phyloP scores from a whole-genome alignment of 2,329 filamentous ascomycete species.

The Teratosphaeria pseudoeucalypti region DNA sequence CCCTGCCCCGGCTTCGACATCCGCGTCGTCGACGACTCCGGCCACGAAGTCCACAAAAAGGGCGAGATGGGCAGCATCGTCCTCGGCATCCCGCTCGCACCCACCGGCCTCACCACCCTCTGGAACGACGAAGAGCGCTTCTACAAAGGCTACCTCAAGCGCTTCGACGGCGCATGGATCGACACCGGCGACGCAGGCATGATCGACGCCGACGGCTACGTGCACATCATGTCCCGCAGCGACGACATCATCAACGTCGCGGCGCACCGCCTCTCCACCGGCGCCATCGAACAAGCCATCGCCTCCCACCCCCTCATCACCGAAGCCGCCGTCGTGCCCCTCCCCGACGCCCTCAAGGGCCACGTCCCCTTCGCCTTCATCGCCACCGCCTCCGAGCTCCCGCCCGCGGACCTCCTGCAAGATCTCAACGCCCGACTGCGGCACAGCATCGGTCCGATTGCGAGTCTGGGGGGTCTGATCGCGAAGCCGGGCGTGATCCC shows the following conservation, averaged over 20 bases:
- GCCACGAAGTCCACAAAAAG: conserved; percentile 51
- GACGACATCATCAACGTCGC: conserved; percentile 97
- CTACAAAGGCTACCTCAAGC: conserved; percentile 71
- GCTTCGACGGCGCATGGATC: conserved; percentile 73
- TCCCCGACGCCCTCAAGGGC: conserved; percentile 78
- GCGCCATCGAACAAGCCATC: conserved; percentile 83
- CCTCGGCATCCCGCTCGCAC: conserved; percentile 68
- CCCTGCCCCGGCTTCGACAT: conserved; percentile 89
- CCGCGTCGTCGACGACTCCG: conserved; percentile 69
- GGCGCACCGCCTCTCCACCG: conserved; percentile 80
- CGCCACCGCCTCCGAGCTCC: conserved; percentile 41
- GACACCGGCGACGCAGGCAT: conserved; percentile 88
- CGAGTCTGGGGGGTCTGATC: conserved; percentile 74
- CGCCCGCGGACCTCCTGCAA: conserved; percentile 38
- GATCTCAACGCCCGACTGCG: conserved; percentile 67
- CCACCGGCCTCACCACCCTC: conserved; percentile 74
- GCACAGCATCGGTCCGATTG: conserved; percentile 76
- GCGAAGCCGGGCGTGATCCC: conserved; percentile 81
- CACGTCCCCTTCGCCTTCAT: conserved; percentile 88
- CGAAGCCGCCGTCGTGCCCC: conserved; percentile 76
- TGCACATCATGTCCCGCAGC: conserved; percentile 52
- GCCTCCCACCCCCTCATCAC: conserved; percentile 67
- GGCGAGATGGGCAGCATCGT: conserved; percentile 86
- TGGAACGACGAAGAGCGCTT: conserved; percentile 82
- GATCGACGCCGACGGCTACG: conserved; percentile 48